phyloP scores from a whole-genome alignment of 1,139 yeast genomes.

The Geotrichum phurueaensis region DNA sequence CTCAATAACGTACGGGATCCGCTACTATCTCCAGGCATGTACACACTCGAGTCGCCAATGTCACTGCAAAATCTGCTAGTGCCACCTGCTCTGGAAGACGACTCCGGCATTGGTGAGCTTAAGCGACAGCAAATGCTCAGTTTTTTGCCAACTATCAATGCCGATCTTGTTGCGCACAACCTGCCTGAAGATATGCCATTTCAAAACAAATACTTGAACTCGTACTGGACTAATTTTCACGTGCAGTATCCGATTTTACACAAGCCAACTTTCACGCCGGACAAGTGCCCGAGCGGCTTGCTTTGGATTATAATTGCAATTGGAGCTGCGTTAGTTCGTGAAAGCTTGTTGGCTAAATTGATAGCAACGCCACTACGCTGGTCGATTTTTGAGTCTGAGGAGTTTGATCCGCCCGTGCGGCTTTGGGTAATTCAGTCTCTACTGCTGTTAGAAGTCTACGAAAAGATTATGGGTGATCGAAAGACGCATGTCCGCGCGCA shows the following conservation, averaged over 20 bases:
- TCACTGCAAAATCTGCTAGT: constrained; percentile 36
- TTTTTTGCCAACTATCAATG: constrained; percentile 8
- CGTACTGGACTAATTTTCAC: constrained; percentile 56
- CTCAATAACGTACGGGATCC: constrained; percentile 31
- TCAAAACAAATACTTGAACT: constrained; percentile 26
- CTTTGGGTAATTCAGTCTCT: constrained; percentile 65
- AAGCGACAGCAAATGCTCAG: constrained; percentile 21
- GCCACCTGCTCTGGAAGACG: constrained; percentile 30
- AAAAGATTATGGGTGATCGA: constrained; percentile 52
- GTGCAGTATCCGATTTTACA: constrained; percentile 59
- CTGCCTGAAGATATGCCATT: constrained; percentile 5
- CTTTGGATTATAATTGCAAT: constrained; percentile 52
- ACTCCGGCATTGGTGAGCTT: constrained; percentile 17
- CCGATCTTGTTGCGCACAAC: not conserved
- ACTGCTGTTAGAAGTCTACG: constrained; percentile 57
- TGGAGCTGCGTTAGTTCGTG: constrained; percentile 43
- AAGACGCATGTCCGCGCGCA: constrained; percentile 65
- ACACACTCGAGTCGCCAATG: constrained; percentile 33
- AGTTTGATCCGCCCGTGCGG: constrained; percentile 50
- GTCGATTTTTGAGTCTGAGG: constrained; percentile 52
- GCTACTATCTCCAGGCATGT: constrained; percentile 29
- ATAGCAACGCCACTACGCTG: constrained; percentile 61
- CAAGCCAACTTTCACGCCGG: constrained; percentile 56
- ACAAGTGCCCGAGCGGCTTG: constrained; percentile 47
- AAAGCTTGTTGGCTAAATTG: constrained; percentile 39